A percentile compares a stretch with the other conserved stretches of the same genome.
Conservation (phyloP, 805 yeast species). For the Teunomyces cretensis region DNA sequence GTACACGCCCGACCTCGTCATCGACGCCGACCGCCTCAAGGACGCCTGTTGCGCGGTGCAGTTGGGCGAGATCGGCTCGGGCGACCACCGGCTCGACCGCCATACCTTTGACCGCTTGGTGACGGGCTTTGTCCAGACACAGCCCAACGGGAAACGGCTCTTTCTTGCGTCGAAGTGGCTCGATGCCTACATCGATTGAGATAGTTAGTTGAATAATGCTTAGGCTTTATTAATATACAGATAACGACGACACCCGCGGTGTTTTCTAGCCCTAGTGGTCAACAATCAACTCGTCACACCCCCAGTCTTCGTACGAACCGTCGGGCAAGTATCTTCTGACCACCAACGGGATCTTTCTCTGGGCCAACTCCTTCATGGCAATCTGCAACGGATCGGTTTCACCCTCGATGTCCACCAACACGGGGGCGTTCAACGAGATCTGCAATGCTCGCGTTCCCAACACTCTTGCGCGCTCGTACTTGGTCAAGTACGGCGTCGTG, state of each 20-base stretch:
- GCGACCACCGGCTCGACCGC: constrained; percentile 41
- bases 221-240: background rate
- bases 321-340: constrained; percentile 96
- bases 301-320: constrained; percentile 98
- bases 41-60: constrained; percentile 48
- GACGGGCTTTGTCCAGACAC: constrained; percentile 54
- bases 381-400: constrained; percentile 98
- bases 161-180: constrained; percentile 67
- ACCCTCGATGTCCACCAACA: constrained; percentile 95
- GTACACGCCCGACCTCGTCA: constrained; percentile 32
- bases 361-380: constrained; percentile 95
- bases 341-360: constrained; percentile 91
- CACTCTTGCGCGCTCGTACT: constrained; percentile 96
- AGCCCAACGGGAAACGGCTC: constrained; percentile 54
- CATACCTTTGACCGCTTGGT: constrained; percentile 52
- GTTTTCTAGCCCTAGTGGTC: constrained; percentile 71
- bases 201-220: no score
- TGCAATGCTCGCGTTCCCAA: constrained; percentile 97
- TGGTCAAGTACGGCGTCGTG: constrained; percentile 98
- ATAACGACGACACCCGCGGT: background rate
- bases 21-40: constrained; percentile 50
- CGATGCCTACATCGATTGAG: constrained; percentile 47
- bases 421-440: constrained; percentile 98
- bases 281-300: constrained; percentile 93
- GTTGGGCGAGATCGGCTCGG: constrained; percentile 46